Conservation (phyloP, 345 rosid species). For the Pistacia atlantica region DNA sequence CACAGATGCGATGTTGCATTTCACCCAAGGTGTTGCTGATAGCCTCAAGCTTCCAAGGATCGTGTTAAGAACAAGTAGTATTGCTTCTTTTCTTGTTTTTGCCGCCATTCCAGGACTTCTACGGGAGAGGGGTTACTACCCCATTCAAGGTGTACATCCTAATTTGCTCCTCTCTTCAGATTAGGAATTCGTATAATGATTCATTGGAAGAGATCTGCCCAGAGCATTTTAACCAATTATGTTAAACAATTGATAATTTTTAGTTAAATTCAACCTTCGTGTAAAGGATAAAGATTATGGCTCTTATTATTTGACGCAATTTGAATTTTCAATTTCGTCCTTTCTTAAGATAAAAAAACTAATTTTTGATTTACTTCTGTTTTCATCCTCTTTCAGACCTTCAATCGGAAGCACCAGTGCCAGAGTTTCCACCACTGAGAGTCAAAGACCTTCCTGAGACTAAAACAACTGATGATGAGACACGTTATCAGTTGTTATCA, state of each 20-base stretch:
- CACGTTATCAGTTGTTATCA: conserved; percentile 2
- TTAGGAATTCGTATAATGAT: too few species aligned
- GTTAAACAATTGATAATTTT: too few species aligned
- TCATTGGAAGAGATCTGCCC: too few species aligned
- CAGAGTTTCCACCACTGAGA: conserved; percentile 30
- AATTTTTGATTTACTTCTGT: too few species aligned
- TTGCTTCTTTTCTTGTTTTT: conserved; percentile 30
- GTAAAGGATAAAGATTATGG: too few species aligned
- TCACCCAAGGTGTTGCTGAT: conserved; percentile 34
- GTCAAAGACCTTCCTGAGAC: conserved; percentile 31
- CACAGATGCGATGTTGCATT: conserved; percentile 28
- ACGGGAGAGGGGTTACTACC: conserved; percentile 35
- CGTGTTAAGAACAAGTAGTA: conserved; percentile 36
- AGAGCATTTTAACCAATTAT: too few species aligned
- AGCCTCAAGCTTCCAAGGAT: conserved; percentile 31
- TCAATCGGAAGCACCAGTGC: conserved; percentile 19
- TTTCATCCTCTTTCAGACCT: conserved; percentile 1
- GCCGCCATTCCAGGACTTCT: conserved; percentile 32
- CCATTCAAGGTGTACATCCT: conserved; percentile 24
- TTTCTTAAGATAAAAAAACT: too few species aligned
- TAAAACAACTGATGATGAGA: background rate
- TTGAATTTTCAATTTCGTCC: too few species aligned
- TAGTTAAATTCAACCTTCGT: too few species aligned
- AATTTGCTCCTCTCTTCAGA: too few species aligned
- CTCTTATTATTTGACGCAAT: too few species aligned